Conservation (phyloP, 768 basidiomycete genomes). For the Leucocoprinus leucothites region DNA sequence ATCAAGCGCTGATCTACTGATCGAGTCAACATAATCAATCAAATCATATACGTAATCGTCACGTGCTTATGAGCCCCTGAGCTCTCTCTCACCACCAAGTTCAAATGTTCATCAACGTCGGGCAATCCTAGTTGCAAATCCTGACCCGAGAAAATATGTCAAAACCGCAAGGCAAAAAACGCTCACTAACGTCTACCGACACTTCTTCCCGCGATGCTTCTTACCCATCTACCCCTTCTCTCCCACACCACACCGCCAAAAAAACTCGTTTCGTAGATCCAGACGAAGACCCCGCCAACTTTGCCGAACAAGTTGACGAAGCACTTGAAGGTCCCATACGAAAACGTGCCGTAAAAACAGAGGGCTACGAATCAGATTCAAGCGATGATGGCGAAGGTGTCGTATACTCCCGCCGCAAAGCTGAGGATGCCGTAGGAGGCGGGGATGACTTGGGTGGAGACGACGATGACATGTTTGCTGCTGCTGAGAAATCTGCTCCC, state of each 20-base stretch:
- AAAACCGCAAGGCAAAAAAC: slow-evolving; percentile 32
- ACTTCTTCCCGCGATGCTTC: slow-evolving; percentile 24
- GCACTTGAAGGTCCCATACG: slow-evolving; percentile 68
- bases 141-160: no score
- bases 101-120: no score
- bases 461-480: slow-evolving; percentile 82
- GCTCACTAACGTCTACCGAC: slow-evolving; percentile 25
- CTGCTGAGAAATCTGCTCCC: slow-evolving; percentile 46
- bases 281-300: slow-evolving; percentile 67
- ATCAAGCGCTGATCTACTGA: no score
- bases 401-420: slow-evolving; percentile 73
- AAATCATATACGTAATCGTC: no score
- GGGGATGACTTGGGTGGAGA: slow-evolving; percentile 37
- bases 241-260: slow-evolving; percentile 40
- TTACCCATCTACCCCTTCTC: slow-evolving; percentile 1
- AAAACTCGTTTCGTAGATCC: slow-evolving; percentile 82
- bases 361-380: slow-evolving; percentile 92
- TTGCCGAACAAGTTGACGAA: slow-evolving; percentile 76
- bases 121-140: no score
- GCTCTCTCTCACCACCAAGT: slow-evolving; percentile 5
- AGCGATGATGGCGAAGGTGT: slow-evolving; percentile 95
- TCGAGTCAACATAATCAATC: no score
- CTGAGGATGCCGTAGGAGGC: slow-evolving; percentile 42
- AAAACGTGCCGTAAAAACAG: slow-evolving; percentile 75
- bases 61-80: no score